Evolutionary conservation across 2,329 filamentous ascomycete species (phyloP), one percentile per base, ranked within the genome.

Genomic region (Penicillium glabrum): DNA sequence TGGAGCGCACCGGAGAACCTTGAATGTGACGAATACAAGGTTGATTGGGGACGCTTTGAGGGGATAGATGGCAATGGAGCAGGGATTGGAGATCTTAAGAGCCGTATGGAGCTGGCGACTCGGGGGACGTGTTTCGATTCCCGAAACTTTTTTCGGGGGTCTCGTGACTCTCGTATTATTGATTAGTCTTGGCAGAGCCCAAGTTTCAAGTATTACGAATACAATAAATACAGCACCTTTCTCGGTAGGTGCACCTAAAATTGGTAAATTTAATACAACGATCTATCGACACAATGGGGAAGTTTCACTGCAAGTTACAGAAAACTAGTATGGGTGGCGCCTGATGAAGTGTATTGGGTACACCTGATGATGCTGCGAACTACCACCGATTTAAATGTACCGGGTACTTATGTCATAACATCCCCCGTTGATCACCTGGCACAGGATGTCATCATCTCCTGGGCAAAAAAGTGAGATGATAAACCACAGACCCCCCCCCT

Each of bases 141-240:
- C 60, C 54, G 63, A 64, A 67, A 58, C 58, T 65, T 67, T 66
- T 62, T 60, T 59, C 57, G 52, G 13, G 37, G 59, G 54, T 63
- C 64, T 63, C 64, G 64, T 67, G 64, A 67, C 61, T 51, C 61
- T 51, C 14, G 23, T 23, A 27, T 43, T 47, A 27, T 37, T 41
- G 45, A 11, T 53, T 46, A 31, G 19, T 23, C 39, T 45, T 52
- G 50, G 50, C 48, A 37, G 7, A 13, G n/a, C 10, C 24, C 6
- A 13, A n/a, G 3, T 23, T 24, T n/a, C 19, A 7, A 14, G 45
- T 47, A 46, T 41, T 21, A 6, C 1, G 0, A 23, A 23, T 41
- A 41, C 39, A 23, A 41, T 23, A 14, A 3, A 23, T 33, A 33
- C 26, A 14, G 19, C 21, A 24, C n/a, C 16, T 8, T 14, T 14